Base-by-base conservation (phyloP, 2,329 filamentous ascomycete genomes). In the Aspergillus glaucus region DNA sequence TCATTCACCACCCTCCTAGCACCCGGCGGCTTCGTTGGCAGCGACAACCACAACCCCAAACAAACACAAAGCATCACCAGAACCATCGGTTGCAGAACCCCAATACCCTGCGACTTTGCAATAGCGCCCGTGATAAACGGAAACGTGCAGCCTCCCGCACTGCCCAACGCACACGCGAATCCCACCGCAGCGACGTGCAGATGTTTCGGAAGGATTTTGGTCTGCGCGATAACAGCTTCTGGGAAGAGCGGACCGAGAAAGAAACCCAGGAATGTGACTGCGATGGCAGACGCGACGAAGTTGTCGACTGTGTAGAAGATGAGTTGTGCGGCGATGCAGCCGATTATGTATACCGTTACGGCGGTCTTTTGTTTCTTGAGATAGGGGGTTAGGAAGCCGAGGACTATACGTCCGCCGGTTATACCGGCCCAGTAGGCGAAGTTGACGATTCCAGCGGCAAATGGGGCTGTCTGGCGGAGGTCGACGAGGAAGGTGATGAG, bases 351-450 rank as follows among this genome's bases (percentile, higher is more conserved):
- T 14, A 64, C 53, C 3, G 74, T 67, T 46, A 85, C 76, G 43
- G 81, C 79, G 10, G 78, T 63, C 59, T 83, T 86, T 69, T 91
- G 87, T 4, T 22, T 26, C 1, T 87, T 86, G 15, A 88, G 72
- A 2, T 77, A 73, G 6, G 81, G 81, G 2, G 87, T 91, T 3
- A 89, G 71, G 57, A 91, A 90, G 0, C 86, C 86, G 12, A 93
- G 70, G 0, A 82, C 64, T 6, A 91, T 73, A 2, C 88, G 75
- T 0, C 88, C 88, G 0, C 88, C 62, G 0, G 87, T 89, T 55
- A 91, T 75, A 0, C 88, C 88, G 30, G 87, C 78, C 88, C 88
- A 93, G 71, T 90, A 92, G 0, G 85, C 81, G 0, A 85, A 89
- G 1, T 81, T 82, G 0, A 79, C 80, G 66, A 90, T 78, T 2